Evolutionary conservation across 2,329 filamentous ascomycete species (phyloP).

Genomic region (Fusarium chlamydosporum): DNA sequence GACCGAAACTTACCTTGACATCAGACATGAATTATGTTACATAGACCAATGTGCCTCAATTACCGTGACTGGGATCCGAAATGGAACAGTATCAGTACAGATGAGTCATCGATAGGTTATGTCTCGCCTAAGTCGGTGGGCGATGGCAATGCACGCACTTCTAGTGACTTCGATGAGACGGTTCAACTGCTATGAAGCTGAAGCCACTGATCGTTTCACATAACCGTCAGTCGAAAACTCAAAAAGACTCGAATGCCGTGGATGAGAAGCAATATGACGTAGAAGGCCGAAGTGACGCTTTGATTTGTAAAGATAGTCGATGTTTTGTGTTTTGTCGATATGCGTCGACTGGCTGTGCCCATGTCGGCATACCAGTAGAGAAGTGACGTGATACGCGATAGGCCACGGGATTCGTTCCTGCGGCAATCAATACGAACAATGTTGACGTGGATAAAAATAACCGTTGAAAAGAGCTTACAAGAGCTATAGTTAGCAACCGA

Average conservation of each 20-base stretch:
- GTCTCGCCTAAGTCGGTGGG: neutral
- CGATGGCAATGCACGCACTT: neutral
- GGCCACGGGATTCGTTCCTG: conserved; percentile 6
- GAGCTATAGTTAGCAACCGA: neutral
- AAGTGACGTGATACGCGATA: conserved; percentile 8
- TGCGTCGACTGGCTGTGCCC: neutral
- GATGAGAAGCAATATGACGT: neutral
- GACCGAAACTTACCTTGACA: conserved; percentile 45
- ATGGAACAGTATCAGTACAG: neutral
- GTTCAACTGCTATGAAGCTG: neutral
- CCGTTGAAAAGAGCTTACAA: neutral
- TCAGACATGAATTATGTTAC: conserved; percentile 39
- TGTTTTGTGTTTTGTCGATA: neutral
- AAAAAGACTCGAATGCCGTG: neutral
- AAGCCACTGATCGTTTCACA: conserved; percentile 10
- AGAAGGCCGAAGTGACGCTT: neutral
- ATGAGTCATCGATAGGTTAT: neutral
- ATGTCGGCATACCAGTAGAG: neutral
- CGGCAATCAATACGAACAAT: neutral
- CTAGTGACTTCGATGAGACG: neutral
- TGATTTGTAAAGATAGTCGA: neutral
- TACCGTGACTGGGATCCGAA: neutral
- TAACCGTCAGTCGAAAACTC: neutral
- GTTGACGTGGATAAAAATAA: neutral
- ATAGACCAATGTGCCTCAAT: neutral